A percentile compares a stretch with the other conserved stretches of the same genome.
phyloP scores from a whole-genome alignment of 805 yeast genomes.

The Candida hungchunana region DNA sequence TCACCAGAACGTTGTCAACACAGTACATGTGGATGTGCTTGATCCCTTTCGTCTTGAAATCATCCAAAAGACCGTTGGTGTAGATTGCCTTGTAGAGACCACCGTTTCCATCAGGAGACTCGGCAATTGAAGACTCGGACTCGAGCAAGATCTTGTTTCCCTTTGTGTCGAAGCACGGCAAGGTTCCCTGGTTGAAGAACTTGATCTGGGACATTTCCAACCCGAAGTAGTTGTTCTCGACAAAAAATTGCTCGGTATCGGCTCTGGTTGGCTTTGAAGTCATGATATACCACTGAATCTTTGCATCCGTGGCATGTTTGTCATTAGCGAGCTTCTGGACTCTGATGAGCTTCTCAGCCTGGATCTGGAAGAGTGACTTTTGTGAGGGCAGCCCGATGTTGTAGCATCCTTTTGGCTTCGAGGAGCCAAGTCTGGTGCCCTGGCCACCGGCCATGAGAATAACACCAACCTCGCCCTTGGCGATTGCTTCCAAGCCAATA shows the following conservation, averaged over 20 bases:
- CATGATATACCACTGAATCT: conserved; percentile 87
- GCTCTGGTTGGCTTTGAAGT: conserved; percentile 83
- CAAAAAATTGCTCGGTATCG: conserved; percentile 71
- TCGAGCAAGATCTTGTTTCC: conserved; percentile 71
- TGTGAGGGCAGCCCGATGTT: conserved; percentile 80
- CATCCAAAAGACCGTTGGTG: conserved; percentile 60
- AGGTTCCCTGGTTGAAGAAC: conserved; percentile 91
- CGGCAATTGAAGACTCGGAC: conserved; percentile 51
- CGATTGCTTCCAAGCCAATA: conserved; percentile 65
- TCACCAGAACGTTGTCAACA: conserved; percentile 89
- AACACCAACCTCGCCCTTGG: conserved; percentile 76
- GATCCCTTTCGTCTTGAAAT: conserved; percentile 62
- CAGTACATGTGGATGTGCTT: conserved; percentile 95
- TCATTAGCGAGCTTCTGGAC: conserved; percentile 53
- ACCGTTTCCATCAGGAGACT: conserved; percentile 98
- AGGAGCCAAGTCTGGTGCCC: conserved; percentile 91
- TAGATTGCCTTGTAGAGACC: conserved; percentile 85
- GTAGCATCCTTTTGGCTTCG: conserved; percentile 91
- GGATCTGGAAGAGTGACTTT: conserved; percentile 85
- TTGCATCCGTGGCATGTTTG: conserved; percentile 26
- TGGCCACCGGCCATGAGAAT: conserved; percentile 98
- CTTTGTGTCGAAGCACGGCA: conserved; percentile 76
- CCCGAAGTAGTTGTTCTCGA: conserved; percentile 64
- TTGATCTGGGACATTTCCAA: conserved; percentile 52
- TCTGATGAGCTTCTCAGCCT: conserved; percentile 76